phyloP scores from a whole-genome alignment of 2,329 filamentous ascomycete species.

The Microsporum ferrugineum region DNA sequence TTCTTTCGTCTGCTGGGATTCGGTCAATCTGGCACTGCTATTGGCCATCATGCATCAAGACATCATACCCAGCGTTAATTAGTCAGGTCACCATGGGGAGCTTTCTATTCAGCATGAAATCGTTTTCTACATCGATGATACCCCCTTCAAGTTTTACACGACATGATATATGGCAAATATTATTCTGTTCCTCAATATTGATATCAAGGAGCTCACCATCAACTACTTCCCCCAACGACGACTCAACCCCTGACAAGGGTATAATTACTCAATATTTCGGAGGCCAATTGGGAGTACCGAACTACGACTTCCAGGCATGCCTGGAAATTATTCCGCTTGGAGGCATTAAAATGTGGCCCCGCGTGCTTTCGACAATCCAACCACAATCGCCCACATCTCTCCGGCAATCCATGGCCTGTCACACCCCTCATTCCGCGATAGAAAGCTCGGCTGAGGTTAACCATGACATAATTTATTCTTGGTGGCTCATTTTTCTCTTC shows the following conservation, averaged over 20 bases:
- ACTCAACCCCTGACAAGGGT: background rate
- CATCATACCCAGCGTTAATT: background rate
- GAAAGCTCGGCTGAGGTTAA: background rate
- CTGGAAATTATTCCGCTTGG: background rate
- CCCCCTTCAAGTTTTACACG: background rate
- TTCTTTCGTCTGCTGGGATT: background rate
- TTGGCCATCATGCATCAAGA: background rate
- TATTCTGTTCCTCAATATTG: background rate
- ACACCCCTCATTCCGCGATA: background rate
- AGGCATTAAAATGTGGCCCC: background rate
- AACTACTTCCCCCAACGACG: background rate
- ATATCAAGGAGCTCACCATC: background rate
- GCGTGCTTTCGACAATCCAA: background rate
- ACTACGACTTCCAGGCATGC: background rate
- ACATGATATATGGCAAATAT: background rate
- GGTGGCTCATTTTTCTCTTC: background rate
- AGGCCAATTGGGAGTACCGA: background rate
- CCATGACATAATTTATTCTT: background rate
- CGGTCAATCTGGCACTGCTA: background rate
- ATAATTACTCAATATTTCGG: background rate
- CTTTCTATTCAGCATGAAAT: background rate
- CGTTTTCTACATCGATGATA: background rate
- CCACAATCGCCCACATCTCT: constrained; percentile 1
- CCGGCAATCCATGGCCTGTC: background rate
- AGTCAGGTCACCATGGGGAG: background rate